These are phyloP conservation scores for Penicillium nucicola DNA, from an alignment of 495 filamentous ascomycete species.

Conservation along the genomic window DNA sequence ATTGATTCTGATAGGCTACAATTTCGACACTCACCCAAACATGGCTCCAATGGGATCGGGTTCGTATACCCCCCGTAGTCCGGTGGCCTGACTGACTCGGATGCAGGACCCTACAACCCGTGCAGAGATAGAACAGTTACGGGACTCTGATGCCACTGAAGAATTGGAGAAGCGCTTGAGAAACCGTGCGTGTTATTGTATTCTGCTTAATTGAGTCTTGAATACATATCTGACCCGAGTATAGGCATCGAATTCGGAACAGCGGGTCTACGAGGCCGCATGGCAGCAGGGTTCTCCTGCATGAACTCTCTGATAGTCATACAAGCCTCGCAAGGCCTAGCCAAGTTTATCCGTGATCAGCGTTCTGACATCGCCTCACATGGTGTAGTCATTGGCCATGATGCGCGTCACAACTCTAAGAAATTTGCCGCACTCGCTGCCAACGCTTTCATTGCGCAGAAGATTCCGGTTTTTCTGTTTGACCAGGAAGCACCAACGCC, in stretches of 20 bases:
- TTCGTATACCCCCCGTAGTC: constrained; percentile 16
- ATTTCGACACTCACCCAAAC: constrained; percentile 38
- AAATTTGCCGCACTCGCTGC: constrained; percentile 63
- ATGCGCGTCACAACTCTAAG: constrained; percentile 65
- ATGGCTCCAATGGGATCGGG: constrained; percentile 66
- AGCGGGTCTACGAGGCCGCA: constrained; percentile 64
- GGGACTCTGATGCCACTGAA: constrained; percentile 40
- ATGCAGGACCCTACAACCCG: constrained; percentile 53
- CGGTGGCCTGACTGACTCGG: constrained; percentile 14
- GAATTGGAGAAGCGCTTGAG: constrained; percentile 58
- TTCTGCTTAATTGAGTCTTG: background rate
- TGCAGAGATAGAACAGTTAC: constrained; percentile 56
- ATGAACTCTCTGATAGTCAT: constrained; percentile 71
- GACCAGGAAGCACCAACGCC: constrained; percentile 58
- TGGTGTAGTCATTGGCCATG: constrained; percentile 64
- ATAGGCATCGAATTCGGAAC: constrained; percentile 67
- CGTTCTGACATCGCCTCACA: constrained; percentile 34
- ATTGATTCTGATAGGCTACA: constrained; percentile 26
- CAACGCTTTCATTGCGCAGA: constrained; percentile 59
- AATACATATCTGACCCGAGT: constrained; percentile 4
- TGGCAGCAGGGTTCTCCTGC: constrained; percentile 68
- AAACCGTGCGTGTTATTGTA: constrained; percentile 36
- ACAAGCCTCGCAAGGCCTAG: constrained; percentile 69
- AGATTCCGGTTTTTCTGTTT: constrained; percentile 62
- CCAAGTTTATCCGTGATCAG: constrained; percentile 53